A percentile compares a stretch with the other conserved stretches of the same genome.
Conservation (phyloP, 768 basidiomycete species). For the Paxillus involutus region DNA sequence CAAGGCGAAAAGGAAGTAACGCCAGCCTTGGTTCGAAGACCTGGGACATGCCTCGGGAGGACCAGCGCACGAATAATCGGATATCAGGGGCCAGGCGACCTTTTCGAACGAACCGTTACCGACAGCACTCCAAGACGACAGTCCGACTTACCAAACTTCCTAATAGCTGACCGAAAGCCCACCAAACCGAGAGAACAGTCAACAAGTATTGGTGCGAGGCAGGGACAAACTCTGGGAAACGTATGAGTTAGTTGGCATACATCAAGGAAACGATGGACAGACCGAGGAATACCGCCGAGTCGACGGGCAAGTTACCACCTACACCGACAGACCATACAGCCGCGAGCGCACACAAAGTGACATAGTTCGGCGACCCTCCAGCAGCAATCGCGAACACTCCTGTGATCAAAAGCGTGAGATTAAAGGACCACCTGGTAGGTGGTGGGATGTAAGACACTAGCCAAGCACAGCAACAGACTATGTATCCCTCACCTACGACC, state of each 20-base stretch:
- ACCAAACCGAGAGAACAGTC: constrained; percentile 76
- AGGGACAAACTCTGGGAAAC: constrained; percentile 59
- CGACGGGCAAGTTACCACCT: constrained; percentile 74
- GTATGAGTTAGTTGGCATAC: not conserved
- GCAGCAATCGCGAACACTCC: constrained; percentile 65
- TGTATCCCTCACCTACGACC: constrained; percentile 49
- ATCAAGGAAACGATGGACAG: constrained; percentile 11
- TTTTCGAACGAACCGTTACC: constrained; percentile 18
- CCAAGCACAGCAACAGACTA: not conserved
- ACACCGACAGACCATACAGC: constrained; percentile 68
- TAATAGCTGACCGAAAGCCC: constrained; percentile 74
- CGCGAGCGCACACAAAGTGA: constrained; percentile 50
- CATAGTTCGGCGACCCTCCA: constrained; percentile 55
- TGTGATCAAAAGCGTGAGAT: constrained; percentile 67
- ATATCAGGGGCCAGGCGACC: constrained; percentile 73
- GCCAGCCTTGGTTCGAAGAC: constrained; percentile 67
- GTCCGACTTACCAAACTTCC: constrained; percentile 42
- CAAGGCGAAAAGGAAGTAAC: constrained; percentile 73
- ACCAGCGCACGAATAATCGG: constrained; percentile 60
- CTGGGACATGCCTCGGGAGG: constrained; percentile 50
- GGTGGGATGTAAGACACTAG: constrained; percentile 7
- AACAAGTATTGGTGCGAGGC: constrained; percentile 74
- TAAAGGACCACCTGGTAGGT: constrained; percentile 55
- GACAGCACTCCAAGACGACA: not conserved
- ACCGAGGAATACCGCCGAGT: constrained; percentile 77